phyloP scores from a whole-genome alignment of 768 basidiomycete species.

The Trametes cinnabarina region DNA sequence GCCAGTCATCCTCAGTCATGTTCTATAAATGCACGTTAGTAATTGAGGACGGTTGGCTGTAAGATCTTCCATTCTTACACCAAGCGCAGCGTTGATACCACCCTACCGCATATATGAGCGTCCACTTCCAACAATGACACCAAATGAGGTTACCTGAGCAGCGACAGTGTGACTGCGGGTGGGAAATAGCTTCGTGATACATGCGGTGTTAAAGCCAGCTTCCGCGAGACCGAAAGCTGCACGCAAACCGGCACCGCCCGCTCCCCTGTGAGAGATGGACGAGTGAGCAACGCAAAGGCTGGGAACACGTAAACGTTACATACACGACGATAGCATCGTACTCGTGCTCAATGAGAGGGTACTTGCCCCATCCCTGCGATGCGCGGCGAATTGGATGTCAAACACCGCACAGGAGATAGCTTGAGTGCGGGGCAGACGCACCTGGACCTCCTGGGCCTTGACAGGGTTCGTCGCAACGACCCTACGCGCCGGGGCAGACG shows the following conservation, averaged over 20 bases:
- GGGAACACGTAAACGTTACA: constrained; percentile 33
- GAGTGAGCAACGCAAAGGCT: neutral
- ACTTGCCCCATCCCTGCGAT: constrained; percentile 84
- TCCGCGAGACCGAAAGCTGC: constrained; percentile 98
- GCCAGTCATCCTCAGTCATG: constrained; percentile 99
- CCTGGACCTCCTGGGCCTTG: constrained; percentile 82
- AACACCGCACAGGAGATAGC: neutral
- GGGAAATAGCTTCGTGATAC: constrained; percentile 98
- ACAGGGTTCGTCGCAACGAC: constrained; percentile 71
- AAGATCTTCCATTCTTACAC: constrained; percentile 50
- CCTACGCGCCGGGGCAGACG: constrained; percentile 56
- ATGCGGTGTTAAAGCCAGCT: constrained; percentile 97
- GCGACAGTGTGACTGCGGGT: constrained; percentile 99
- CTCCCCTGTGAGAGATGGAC: constrained; percentile 58
- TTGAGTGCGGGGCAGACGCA: constrained; percentile 29
- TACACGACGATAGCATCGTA: constrained; percentile 99
- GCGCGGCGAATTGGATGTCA: constrained; percentile 12
- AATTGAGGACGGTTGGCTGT: constrained; percentile 71
- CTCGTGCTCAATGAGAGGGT: constrained; percentile 97
- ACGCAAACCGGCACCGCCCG: constrained; percentile 96
- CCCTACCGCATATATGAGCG: constrained; percentile 50
- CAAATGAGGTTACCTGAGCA: constrained; percentile 67
- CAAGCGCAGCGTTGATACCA: constrained; percentile 96
- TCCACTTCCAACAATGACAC: neutral
- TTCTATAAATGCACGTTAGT: constrained; percentile 50